phyloP scores from a whole-genome alignment of 345 rosid genomes.

The Rhodomyrtus tomentosa region DNA sequence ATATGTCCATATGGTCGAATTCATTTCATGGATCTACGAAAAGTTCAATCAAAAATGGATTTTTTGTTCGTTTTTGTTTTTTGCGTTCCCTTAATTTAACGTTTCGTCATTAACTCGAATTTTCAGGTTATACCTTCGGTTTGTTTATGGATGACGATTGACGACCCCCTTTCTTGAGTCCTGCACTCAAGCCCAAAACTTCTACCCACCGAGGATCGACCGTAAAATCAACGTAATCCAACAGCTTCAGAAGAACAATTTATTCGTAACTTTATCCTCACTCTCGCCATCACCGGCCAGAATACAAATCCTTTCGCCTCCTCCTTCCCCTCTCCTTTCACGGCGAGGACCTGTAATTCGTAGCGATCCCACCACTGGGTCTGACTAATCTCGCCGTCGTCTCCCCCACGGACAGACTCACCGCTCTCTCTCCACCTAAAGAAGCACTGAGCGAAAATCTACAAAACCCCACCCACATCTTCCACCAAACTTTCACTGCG shows the following conservation, averaged over 20 bases:
- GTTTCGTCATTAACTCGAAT: background rate
- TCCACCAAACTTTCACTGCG: background rate
- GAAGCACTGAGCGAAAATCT: background rate
- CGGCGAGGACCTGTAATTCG: background rate
- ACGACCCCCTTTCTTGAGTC: background rate
- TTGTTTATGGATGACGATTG: background rate
- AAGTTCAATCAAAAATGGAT: background rate
- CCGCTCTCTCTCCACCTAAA: background rate
- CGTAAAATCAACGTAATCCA: background rate
- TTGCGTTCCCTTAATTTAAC: background rate
- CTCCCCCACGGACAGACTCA: background rate
- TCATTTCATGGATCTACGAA: background rate
- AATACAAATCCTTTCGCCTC: background rate
- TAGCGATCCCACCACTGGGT: background rate
- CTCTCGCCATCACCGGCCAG: background rate
- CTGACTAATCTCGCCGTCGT: background rate
- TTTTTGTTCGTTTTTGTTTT: rapidly evolving
- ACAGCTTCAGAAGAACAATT: background rate
- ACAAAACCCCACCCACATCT: background rate
- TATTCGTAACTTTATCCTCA: background rate
- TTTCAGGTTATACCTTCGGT: background rate
- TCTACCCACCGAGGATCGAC: background rate
- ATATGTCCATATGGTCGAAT: background rate
- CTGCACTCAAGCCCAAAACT: background rate
- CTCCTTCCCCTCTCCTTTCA: background rate